These are phyloP conservation scores for Entophlyctis helioformis DNA, from an alignment of 192 early-diverging fungal genomes.

Conservation along the genomic window DNA sequence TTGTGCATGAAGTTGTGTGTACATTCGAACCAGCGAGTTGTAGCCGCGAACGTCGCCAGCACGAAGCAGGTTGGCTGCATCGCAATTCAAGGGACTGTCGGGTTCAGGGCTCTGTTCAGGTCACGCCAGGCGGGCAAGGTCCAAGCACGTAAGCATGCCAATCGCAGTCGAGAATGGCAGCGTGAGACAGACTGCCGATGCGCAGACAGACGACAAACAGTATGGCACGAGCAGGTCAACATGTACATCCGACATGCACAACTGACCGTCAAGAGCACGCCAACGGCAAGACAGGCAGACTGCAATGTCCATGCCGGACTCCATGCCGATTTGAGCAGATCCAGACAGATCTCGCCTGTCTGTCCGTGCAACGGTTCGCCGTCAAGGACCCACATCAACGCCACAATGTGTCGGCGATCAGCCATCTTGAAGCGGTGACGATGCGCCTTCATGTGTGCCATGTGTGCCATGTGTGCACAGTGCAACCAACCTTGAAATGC, in stretches of 20 bases:
- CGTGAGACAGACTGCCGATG: no score
- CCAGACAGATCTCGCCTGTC: slow-evolving; percentile 95
- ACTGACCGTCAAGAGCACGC: slow-evolving; percentile 56
- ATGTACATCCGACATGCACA: no score
- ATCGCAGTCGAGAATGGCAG: background rate
- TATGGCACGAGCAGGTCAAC: no score
- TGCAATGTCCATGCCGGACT: slow-evolving; percentile 93
- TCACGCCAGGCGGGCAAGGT: background rate
- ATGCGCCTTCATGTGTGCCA: no score
- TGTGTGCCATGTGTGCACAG: background rate
- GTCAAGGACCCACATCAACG: no score
- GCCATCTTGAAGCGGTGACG: no score
- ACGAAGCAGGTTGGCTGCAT: slow-evolving; percentile 85
- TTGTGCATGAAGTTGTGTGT: no score
- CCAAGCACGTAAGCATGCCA: background rate
- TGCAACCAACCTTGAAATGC: slow-evolving; percentile 59
- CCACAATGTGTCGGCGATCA: no score
- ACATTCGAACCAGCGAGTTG: no score
- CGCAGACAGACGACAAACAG: no score
- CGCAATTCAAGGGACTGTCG: slow-evolving; percentile 84
- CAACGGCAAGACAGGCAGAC: slow-evolving; percentile 72
- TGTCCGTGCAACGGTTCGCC: no score
- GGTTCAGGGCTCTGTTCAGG: slow-evolving; percentile 60
- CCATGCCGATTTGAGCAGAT: slow-evolving; percentile 90
- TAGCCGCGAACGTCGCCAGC: slow-evolving; percentile 80